Percentiles rank a stretch among this genome's conserved stretches.
Conservation (phyloP, 495 filamentous ascomycete genomes). For the Penicillium odoratum region DNA sequence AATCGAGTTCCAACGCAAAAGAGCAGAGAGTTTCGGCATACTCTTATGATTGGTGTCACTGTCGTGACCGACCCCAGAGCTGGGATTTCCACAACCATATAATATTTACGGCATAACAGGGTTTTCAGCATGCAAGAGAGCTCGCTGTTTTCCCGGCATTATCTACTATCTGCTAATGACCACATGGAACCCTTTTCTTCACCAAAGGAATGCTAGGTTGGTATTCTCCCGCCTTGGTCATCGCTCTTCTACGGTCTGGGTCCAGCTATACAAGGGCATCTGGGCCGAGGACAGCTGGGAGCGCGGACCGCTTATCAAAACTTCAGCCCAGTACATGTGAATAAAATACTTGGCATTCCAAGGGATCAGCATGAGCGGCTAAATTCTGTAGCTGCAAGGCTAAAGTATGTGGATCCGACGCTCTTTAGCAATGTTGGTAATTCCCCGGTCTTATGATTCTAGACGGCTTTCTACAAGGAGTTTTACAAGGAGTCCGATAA, state of each 20-base stretch:
- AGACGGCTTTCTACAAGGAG: background rate
- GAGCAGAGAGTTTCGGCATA: constrained; percentile 22
- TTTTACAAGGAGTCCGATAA: background rate
- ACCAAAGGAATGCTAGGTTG: background rate
- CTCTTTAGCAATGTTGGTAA: background rate
- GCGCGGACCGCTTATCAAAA: background rate
- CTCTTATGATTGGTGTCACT: background rate
- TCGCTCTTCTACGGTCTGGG: background rate
- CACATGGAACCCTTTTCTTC: background rate
- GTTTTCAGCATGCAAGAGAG: background rate
- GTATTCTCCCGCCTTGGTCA: background rate
- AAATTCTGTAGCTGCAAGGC: constrained; percentile 23
- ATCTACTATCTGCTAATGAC: background rate
- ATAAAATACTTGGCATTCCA: constrained; percentile 4
- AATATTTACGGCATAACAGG: background rate
- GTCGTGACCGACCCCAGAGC: background rate
- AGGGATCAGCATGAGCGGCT: constrained; percentile 15
- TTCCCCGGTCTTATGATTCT: background rate
- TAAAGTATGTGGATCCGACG: constrained; percentile 13
- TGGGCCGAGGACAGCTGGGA: background rate
- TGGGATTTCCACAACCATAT: background rate
- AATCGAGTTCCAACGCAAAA: constrained; percentile 64
- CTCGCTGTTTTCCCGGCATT: background rate
- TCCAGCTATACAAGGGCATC: background rate
- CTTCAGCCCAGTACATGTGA: background rate